Evolutionary conservation across 2,329 filamentous ascomycete genomes (phyloP), one percentile per base, ranked within the genome.

Genomic region (Aspergillus bombycis): DNA sequence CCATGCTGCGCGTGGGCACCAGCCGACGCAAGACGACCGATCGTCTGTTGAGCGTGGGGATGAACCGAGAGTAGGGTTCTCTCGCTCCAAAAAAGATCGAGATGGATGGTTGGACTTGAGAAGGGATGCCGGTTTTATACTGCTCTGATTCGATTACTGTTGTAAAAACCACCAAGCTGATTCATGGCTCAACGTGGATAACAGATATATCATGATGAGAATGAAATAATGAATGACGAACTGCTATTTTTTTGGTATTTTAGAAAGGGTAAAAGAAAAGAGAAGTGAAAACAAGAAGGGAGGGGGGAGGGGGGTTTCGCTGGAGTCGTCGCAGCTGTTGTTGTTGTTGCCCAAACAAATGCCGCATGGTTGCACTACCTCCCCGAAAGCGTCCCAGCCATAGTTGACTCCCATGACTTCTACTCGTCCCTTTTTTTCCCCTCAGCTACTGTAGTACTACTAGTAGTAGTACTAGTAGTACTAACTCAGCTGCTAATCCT

Each of bases 171-270:
- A 9, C 10, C 4, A 32, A 28, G 26, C 21, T 52, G 28, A 14
- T 4, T 11, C 12, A 52, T n/a, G 19, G 14, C 28, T 30, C 9
- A 52, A 32, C 9, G 16, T 32, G 11, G 52, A 55, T 23, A 34
- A 16, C 32, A 36, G 52, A 10, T 55, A 19, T 23, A 55, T 55
- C 52, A 41, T 55, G 32, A 55, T 55, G 52, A 55, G 52, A 38
- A 55, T 55, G 52, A 55, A 38, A 55, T 55, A 55, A 55, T 55
- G 52, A 55, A 41, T 38, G 34, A 55, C 28, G 52, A 55, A 14
- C 32, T 52, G 21, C 48, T 7, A 19, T 30, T 19, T 21, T 28
- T 3, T 28, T 3, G 48, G n/a, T 16, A 34, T 52, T 32, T 52
- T 7, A 19, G 28, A 7, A 28, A n/a, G 16, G 5, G 48, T 50